Percentiles rank a stretch among this genome's conserved stretches.
Evolutionary conservation across 768 basidiomycete genomes (phyloP).

Genomic region (Crepidotus variabilis): DNA sequence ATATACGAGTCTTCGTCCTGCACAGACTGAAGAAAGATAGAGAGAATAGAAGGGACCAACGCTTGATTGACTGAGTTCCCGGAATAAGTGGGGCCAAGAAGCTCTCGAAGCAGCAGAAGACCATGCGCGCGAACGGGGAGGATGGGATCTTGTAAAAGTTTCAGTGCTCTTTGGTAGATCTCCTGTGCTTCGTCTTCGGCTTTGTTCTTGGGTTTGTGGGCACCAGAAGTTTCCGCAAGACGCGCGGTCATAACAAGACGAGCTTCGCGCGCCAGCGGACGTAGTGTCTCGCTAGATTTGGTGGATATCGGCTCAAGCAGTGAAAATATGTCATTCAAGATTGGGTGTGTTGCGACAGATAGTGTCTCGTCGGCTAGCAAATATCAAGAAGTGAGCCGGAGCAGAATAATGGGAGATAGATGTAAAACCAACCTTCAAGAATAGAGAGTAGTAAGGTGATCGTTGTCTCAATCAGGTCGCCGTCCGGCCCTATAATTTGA

Average conservation of each 20-base stretch:
- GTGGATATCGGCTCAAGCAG: slow-evolving; percentile 57
- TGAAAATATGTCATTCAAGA: slow-evolving; percentile 68
- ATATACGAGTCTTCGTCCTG: slow-evolving; percentile 96
- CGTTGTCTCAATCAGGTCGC: slow-evolving; percentile 73
- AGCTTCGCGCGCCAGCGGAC: slow-evolving; percentile 70
- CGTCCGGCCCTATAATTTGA: slow-evolving; percentile 38
- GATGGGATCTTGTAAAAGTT: slow-evolving; percentile 85
- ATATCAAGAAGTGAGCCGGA: background rate
- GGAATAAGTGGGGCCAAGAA: slow-evolving; percentile 45
- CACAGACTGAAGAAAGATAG: slow-evolving; percentile 80
- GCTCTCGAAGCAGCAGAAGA: slow-evolving; percentile 72
- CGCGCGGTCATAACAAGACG: slow-evolving; percentile 82
- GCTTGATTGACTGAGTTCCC: slow-evolving; percentile 21
- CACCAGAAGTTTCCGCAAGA: slow-evolving; percentile 52
- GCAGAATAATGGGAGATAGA: background rate
- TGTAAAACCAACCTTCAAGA: slow-evolving; percentile 64
- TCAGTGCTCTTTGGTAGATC: slow-evolving; percentile 83
- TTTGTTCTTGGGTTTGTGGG: slow-evolving; percentile 14
- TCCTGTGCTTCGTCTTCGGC: slow-evolving; percentile 49
- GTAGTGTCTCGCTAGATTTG: slow-evolving; percentile 42
- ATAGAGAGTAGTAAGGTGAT: slow-evolving; percentile 79
- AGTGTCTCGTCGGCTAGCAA: slow-evolving; percentile 51
- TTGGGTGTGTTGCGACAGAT: slow-evolving; percentile 55
- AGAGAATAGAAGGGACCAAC: slow-evolving; percentile 77
- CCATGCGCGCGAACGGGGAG: slow-evolving; percentile 95